These are phyloP conservation scores for Colletotrichum tabaci DNA, from an alignment of 2,329 filamentous ascomycete genomes.

Conservation along the genomic window DNA sequence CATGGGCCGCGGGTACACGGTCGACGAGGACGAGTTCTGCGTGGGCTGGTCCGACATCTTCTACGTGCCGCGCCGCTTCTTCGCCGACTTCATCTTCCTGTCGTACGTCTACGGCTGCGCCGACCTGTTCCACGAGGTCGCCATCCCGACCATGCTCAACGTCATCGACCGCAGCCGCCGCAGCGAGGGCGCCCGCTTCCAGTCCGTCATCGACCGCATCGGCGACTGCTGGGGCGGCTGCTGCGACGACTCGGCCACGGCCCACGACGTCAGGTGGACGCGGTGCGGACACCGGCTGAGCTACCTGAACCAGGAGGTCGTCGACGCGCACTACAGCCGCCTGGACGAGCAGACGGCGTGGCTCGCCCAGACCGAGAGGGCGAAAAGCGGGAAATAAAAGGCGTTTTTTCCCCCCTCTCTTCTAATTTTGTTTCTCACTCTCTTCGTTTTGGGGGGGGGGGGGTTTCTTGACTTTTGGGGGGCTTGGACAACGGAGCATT, in stretches of 20 bases:
- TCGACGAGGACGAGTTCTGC: slow-evolving; percentile 47
- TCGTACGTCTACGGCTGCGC: slow-evolving; percentile 45
- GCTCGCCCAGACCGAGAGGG: slow-evolving; percentile 17
- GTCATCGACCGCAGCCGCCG: slow-evolving; percentile 49
- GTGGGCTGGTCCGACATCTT: slow-evolving; percentile 53
- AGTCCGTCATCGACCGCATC: slow-evolving; percentile 40
- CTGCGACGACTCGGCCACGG: slow-evolving; percentile 41
- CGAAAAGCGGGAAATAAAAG: not conserved
- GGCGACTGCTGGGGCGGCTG: slow-evolving; percentile 44
- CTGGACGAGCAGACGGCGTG: slow-evolving; percentile 38
- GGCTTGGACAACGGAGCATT: not conserved
- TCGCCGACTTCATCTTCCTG: slow-evolving; percentile 50
- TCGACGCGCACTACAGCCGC: slow-evolving; percentile 39
- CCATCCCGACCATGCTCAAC: slow-evolving; percentile 51
- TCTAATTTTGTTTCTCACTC: fast-evolving
- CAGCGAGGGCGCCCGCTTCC: slow-evolving; percentile 15
- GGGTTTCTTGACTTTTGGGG: no score
- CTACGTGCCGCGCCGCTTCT: slow-evolving; percentile 52
- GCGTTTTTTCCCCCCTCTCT: not conserved
- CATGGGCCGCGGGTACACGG: slow-evolving; percentile 29
- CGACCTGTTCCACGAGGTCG: slow-evolving; percentile 50
- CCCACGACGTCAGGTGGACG: slow-evolving; percentile 40
- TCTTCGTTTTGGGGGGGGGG: not conserved
- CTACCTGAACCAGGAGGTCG: slow-evolving; percentile 41
- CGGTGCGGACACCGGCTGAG: slow-evolving; percentile 42